Evolutionary conservation across 2,329 filamentous ascomycete species (phyloP).

Genomic region (Colletotrichum sansevieriae): DNA sequence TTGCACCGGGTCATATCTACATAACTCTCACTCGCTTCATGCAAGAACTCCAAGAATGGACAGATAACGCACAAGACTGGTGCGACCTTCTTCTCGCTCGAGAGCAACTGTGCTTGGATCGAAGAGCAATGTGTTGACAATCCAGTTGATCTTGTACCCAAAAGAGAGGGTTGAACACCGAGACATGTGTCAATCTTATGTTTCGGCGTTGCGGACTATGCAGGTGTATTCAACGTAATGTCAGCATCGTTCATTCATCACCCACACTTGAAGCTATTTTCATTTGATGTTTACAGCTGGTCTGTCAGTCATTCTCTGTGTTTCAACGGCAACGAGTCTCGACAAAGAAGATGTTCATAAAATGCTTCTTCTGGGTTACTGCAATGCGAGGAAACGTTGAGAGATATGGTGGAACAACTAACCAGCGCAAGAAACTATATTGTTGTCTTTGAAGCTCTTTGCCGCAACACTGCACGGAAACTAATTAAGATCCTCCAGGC

Average conservation of each 20-base stretch:
- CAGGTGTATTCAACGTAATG: constrained; percentile 54
- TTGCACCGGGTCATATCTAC: constrained; percentile 45
- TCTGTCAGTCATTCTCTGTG: constrained; percentile 52
- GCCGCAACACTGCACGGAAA: constrained; percentile 43
- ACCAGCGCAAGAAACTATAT: constrained; percentile 47
- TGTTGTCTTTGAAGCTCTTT: constrained; percentile 46
- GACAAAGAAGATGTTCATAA: constrained; percentile 8
- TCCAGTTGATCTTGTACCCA: constrained; percentile 52
- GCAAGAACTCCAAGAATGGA: constrained; percentile 53
- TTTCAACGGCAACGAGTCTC: constrained; percentile 37
- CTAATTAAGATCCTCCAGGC: constrained; percentile 26
- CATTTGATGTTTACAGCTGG: constrained; percentile 62
- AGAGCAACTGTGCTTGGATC: constrained; percentile 55
- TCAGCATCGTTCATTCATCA: constrained; percentile 50
- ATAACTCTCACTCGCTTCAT: constrained; percentile 48
- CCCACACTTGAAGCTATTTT: constrained; percentile 62
- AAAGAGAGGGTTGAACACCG: constrained; percentile 50
- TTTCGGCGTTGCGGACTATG: constrained; percentile 53
- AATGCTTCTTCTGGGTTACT: constrained; percentile 30
- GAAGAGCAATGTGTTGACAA: constrained; percentile 49
- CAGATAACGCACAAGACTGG: constrained; percentile 53
- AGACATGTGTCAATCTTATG: constrained; percentile 50
- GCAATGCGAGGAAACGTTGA: constrained; percentile 45
- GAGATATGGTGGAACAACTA: constrained; percentile 46
- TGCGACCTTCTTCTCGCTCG: constrained; percentile 57